Evolutionary conservation across 352 stramenopile genomes (phyloP), one percentile per base, ranked within the genome.

Genomic region (Pseudoperonospora humuli): DNA sequence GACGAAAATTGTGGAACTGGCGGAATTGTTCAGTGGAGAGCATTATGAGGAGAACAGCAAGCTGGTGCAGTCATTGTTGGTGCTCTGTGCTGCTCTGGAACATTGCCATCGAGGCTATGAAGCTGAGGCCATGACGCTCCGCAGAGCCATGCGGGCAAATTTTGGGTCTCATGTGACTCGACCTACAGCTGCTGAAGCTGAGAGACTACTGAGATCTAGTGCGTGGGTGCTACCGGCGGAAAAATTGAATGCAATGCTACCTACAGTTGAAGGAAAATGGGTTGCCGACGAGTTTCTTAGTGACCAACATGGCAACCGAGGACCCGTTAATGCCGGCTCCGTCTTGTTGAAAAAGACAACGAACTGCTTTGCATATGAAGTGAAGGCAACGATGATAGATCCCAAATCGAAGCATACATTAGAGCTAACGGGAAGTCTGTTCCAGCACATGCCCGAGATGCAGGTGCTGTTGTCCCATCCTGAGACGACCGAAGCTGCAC

Each of bases 241-340:
- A 0, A 48, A 57, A 34, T 26, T 77, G 6, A 60, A 73, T 37
- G 43, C 56, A 15, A 79, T 76, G 42, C 33, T 93, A 8, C 57
- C 72, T 7, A 78, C 62, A 5, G 50, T 91, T 26, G 78, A 90
- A 48, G 81, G 81, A 7, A 86, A 91, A 43, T 93, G 81, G 81
- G 33, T 84, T 2, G 47, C 70, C 13, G 81, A 93, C 40, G 81
- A 93, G 43, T 87, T 81, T 47, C 61, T 60, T 0, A 62, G 40
- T 31, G 75, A 88, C n/a, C 72, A 79, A 28, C 63, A 79, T 39
- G 66, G 50, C 14, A 32, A 48, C 42, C 20, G 47, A 24, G 19
- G 42, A 0, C 61, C 66, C 3, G 68, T 75, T 25, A 91, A 87
- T 50, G 72, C 76, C 7, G 76, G 76, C 4, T 91, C 78, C 0